phyloP scores from a whole-genome alignment of 169 alveolate genomes.

The Hammondia hammondi region DNA sequence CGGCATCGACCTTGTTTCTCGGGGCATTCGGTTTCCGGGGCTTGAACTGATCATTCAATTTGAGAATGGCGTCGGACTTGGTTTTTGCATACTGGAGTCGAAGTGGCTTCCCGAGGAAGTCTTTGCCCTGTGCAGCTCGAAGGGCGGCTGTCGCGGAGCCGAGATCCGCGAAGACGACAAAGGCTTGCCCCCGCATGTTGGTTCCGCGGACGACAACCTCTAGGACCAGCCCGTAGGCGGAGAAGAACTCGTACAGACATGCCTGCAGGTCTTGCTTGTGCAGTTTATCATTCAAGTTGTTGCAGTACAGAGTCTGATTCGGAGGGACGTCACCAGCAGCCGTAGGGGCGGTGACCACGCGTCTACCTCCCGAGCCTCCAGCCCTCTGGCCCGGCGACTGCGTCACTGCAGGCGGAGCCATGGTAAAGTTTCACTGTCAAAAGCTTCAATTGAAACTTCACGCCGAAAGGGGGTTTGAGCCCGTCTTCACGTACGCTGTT shows the following conservation, averaged over 20 bases:
- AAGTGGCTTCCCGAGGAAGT: constrained; percentile 78
- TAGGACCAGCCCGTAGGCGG: constrained; percentile 82
- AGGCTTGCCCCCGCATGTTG: constrained; percentile 86
- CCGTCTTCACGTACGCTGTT: no score
- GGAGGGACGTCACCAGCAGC: constrained; percentile 80
- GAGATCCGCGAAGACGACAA: constrained; percentile 82
- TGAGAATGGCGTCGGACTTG: constrained; percentile 65
- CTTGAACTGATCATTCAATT: constrained; percentile 45
- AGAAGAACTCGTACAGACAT: constrained; percentile 82
- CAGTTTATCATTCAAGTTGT: constrained; percentile 83
- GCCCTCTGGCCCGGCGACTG: background rate
- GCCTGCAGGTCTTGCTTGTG: constrained; percentile 78
- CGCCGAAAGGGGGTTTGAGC: no score
- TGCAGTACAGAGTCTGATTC: constrained; percentile 84
- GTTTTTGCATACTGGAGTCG: constrained; percentile 83
- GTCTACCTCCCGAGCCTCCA: background rate
- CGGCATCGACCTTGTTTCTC: constrained; percentile 20
- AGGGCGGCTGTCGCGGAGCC: constrained; percentile 85
- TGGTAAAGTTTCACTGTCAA: no score
- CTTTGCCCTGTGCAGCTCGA: constrained; percentile 82
- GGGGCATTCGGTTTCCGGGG: constrained; percentile 55
- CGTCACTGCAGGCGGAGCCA: background rate
- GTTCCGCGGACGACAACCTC: constrained; percentile 81
- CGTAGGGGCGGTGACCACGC: constrained; percentile 6
- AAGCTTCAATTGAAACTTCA: no score